A percentile compares a stretch with the other conserved stretches of the same genome.
These are phyloP conservation scores for Cenchrus americanus DNA, from an alignment of 176 grass and related monocot species.

Conservation along the genomic window DNA sequence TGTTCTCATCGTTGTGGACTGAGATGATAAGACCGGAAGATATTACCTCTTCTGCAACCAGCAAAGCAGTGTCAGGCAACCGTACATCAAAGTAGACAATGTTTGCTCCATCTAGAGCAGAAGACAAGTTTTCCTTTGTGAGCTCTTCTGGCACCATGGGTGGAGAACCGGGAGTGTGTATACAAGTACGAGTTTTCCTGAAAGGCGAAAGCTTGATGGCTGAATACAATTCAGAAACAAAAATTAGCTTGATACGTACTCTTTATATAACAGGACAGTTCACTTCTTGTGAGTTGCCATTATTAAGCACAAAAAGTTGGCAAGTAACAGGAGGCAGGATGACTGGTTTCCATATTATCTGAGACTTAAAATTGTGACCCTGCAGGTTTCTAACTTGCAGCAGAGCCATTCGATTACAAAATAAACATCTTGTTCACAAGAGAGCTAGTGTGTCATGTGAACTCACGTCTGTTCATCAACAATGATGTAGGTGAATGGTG, in stretches of 20 bases:
- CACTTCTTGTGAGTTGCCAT: background rate
- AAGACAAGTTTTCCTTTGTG: conserved; percentile 61
- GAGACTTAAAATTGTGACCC: background rate
- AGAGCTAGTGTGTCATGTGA: background rate
- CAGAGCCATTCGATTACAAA: background rate
- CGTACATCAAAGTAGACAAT: conserved; percentile 89
- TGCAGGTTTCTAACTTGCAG: background rate
- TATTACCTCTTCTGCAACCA: conserved; percentile 95
- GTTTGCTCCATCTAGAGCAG: conserved; percentile 64
- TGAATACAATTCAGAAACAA: background rate
- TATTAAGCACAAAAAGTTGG: background rate
- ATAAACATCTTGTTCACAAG: background rate
- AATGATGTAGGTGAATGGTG: conserved; percentile 95
- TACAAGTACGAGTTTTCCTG: conserved; percentile 99
- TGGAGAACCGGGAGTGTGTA: conserved; percentile 88
- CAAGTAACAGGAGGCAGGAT: background rate
- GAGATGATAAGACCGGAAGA: conserved; percentile 21
- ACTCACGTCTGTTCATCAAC: conserved; percentile 93
- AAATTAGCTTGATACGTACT: background rate
- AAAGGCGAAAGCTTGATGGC: background rate
- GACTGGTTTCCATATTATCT: background rate
- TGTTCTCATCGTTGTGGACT: background rate
- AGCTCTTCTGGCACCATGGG: conserved; percentile 79
- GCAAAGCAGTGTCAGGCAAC: conserved; percentile 78
- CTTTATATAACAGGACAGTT: background rate